Evolutionary conservation across 2,329 filamentous ascomycete species (phyloP), one percentile per base, ranked within the genome.

Genomic region (Leptodontidium sp.): DNA sequence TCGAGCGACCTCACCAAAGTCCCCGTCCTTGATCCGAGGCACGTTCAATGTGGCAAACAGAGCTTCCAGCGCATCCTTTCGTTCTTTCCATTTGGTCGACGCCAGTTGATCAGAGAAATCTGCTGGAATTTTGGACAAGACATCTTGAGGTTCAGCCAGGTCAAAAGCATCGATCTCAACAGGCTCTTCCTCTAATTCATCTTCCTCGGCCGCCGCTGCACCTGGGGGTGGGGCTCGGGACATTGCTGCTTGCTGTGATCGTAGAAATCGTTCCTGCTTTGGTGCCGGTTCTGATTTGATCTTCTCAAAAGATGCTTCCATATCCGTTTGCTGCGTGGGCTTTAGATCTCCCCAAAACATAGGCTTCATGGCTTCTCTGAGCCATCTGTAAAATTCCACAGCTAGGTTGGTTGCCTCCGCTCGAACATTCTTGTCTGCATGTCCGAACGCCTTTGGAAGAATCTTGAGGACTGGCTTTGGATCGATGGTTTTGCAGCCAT

Each of bases 281-380:
- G 96, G 93, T 2, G 91, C 76, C 0, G 92, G 88, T 72, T 98
- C 95, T 43, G 93, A 87, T 79, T 97, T 98, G 78, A 98, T 88
- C 75, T 93, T 94, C 76, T 98, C 96, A 72, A 99, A 99, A 61
- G 97, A 87, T 49, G 94, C 92, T 77, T 99, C 97, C 67, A 99
- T 83, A 77, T 99, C 97, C 70, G 91, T 89, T 80, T 99, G 96
- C 78, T 99, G 96, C 0, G 97, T 95, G 0, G 95, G 92, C 79
- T 99, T 99, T 70, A 99, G 81, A 68, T 99, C 96, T 55, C 87
- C 89, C 94, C 96, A 99, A 79, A 99, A 98, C 81, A 98, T 91
- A 47, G 95, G 93, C 79, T 99, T 99, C 90, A 99, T 98, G 12
- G 95, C 95, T 72, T 99, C 96, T 74, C 95, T 92, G 43, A 99